Evolutionary conservation across 2,329 filamentous ascomycete species (phyloP).

Genomic region (Phaeoacremonium minimum): DNA sequence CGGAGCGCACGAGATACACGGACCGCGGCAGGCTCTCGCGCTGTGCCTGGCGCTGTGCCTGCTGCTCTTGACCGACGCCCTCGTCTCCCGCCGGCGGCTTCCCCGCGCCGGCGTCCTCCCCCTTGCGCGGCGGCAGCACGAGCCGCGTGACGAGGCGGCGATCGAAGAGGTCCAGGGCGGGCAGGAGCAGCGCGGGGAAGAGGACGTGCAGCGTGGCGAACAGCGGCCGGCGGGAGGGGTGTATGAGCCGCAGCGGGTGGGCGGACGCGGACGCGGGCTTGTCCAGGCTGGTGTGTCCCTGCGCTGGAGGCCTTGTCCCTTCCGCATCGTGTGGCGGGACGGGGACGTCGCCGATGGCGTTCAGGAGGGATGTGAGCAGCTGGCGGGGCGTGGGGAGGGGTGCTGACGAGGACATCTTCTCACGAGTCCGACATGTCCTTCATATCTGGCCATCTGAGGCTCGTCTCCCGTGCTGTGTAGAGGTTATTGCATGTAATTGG

Average conservation of each 20-base stretch:
- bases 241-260: slow-evolving; percentile 30
- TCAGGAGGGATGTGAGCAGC: slow-evolving; percentile 45
- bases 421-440: too few relatives aligned
- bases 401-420: slow-evolving; percentile 8
- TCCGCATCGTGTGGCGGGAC: slow-evolving; percentile 2
- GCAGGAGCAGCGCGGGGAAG: slow-evolving; percentile 76
- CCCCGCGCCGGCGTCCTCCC: slow-evolving; percentile 2
- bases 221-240: slow-evolving; percentile 41
- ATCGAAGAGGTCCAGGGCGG: slow-evolving; percentile 85
- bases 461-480: too few relatives aligned
- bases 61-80: slow-evolving; percentile 6
- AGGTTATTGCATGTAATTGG: too few relatives aligned
- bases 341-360: slow-evolving; percentile 29
- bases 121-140: slow-evolving; percentile 14
- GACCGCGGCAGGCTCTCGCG: background rate
- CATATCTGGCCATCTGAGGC: too few relatives aligned
- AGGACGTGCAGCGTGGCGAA: slow-evolving; percentile 81
- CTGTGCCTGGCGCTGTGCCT: slow-evolving; percentile 7
- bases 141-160: slow-evolving; percentile 64
- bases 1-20: slow-evolving; percentile 64
- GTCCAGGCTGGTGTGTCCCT: background rate
- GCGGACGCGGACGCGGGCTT: slow-evolving; percentile 2
- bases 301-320: background rate
- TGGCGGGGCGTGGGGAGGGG: slow-evolving; percentile 33
- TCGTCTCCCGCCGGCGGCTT: background rate